Conservation (phyloP, 306 rosid species). For the Erythrophleum fordii region DNA sequence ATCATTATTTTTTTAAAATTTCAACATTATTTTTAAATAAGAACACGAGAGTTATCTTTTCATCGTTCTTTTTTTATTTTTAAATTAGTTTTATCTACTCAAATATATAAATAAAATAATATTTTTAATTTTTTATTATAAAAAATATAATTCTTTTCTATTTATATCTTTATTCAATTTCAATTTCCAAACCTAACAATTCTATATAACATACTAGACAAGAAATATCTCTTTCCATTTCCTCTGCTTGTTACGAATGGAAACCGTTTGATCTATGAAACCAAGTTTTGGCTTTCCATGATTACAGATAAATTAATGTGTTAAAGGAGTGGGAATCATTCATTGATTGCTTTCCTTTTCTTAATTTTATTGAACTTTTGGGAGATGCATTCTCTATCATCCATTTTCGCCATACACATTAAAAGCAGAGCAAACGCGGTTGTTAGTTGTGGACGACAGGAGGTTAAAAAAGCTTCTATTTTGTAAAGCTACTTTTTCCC, state of each 20-base stretch:
- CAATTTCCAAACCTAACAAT: too few species aligned
- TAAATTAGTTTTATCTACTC: too few species aligned
- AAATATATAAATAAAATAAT: too few species aligned
- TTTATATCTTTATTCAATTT: too few species aligned
- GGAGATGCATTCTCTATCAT: background rate
- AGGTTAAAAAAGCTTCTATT: conserved; percentile 40
- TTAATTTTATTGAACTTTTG: background rate
- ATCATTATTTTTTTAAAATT: too few species aligned
- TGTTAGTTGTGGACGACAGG: conserved; percentile 46
- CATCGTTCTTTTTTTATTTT: too few species aligned
- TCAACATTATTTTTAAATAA: too few species aligned
- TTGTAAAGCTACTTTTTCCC: conserved; percentile 53
- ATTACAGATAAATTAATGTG: conserved; percentile 1
- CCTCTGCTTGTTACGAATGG: background rate
- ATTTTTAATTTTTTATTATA: too few species aligned
- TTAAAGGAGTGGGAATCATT: background rate
- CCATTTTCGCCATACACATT: background rate
- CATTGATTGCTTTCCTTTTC: background rate
- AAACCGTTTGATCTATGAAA: conserved; percentile 5
- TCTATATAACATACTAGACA: too few species aligned
- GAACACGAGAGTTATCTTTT: too few species aligned
- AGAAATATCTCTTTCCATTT: background rate
- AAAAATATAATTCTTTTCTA: too few species aligned
- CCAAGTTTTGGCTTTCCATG: conserved; percentile 1
- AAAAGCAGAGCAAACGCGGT: conserved; percentile 43